Evolutionary conservation across 208 protist species (phyloP), one percentile per base, ranked within the genome.

Genomic region (Leptomonas seymouri): DNA sequence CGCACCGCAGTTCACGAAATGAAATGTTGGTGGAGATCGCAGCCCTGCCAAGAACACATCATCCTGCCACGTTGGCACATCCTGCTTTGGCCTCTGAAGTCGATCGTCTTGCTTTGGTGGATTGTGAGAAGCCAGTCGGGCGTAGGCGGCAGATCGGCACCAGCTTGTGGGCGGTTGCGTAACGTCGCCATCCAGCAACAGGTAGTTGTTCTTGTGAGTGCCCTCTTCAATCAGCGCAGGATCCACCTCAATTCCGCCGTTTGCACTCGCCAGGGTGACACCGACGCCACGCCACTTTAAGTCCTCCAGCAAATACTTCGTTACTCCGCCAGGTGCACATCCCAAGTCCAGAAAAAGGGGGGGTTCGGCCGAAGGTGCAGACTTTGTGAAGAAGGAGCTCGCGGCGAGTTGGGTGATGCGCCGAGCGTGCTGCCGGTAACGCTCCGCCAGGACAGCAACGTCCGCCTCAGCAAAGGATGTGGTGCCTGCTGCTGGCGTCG

Each of bases 1-100:
- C 1, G 89, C 89, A n/a, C 89, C 89, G 31, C 84, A 78, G 70
- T 94, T 94, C 23, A 94, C 85, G 56, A 94, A 94, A 61, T 78
- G 64, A 54, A 89, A 94, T 27, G 46, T 46, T 12, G 42, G 61
- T 41, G 12, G 0, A 11, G 23, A 0, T 21, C 2, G 15, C 9
- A 30, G n/a, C 16, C 16, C 21, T 0, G 12, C 3, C 3, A 34
- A 39, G 8, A 64, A 62, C 15, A 57, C 16, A 21, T 31, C 44
- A 23, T 46, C 49, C 1, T 41, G 28, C 53, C 31, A 5, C 53
- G 9, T 18, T 42, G 41, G n/a, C 42, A 4, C 9, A 14, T 3
- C 39, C n/a, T 2, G 4, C 18, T 60, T 14, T 67, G 23, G 16
- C 31, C 3, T 50, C n/a, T 67, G 34, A 48, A 1, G 36, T 15